Conservation (phyloP, 2,329 filamentous ascomycete species). For the Plenodomus biglobosus region DNA sequence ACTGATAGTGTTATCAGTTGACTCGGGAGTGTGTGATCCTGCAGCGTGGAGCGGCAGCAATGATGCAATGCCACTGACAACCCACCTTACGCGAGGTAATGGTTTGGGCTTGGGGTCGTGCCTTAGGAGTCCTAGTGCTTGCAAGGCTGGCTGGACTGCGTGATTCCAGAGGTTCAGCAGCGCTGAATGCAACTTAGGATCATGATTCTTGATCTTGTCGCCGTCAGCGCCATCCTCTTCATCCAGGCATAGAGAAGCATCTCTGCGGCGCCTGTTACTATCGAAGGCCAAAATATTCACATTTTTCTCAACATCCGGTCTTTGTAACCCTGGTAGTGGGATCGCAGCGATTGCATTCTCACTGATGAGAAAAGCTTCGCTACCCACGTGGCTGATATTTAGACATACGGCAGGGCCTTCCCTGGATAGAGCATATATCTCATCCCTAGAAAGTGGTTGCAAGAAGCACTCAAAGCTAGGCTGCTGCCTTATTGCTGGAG, state of each 20-base stretch:
- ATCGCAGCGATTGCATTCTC: conserved; percentile 6
- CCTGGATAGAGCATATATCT: conserved; percentile 5
- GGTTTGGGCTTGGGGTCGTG: conserved; percentile 5
- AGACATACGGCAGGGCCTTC: conserved; percentile 6
- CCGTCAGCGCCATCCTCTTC: conserved; percentile 4
- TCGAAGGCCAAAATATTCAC: conserved; percentile 6
- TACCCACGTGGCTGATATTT: conserved; percentile 6
- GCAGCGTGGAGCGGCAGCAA: conserved; percentile 6
- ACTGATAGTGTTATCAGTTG: conserved; percentile 6
- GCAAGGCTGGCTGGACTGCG: conserved; percentile 6
- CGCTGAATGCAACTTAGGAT: conserved; percentile 6
- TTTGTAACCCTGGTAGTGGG: conserved; percentile 6
- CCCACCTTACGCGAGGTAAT: conserved; percentile 7
- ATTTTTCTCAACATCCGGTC: conserved; percentile 6
- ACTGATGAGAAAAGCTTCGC: conserved; percentile 6
- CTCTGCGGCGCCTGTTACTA: conserved; percentile 7
- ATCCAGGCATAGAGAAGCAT: conserved; percentile 5
- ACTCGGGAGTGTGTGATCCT: conserved; percentile 4
- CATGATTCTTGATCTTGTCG: conserved; percentile 5
- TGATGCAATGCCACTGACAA: conserved; percentile 8
- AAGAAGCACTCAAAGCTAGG: conserved; percentile 4
- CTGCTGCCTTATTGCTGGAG: conserved; percentile 3
- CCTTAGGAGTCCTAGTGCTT: conserved; percentile 5
- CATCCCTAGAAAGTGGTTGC: conserved; percentile 4
- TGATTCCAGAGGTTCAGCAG: conserved; percentile 7